Evolutionary conservation across 768 basidiomycete species (phyloP), one percentile per base, ranked within the genome.

Genomic region (Lentinula boryana): DNA sequence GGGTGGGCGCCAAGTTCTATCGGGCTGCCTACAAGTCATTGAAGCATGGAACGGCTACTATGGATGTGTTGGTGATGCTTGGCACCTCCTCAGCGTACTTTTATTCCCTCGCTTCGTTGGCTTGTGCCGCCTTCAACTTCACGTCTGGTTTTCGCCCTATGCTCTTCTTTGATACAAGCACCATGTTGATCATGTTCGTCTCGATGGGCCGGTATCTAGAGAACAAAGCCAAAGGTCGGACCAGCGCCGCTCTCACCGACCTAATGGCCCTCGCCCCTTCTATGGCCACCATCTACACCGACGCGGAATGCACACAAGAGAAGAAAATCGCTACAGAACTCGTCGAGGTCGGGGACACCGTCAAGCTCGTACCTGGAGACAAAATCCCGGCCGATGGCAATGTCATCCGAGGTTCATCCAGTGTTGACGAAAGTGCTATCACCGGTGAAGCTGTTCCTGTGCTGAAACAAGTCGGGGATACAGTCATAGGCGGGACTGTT

Each of bases 121-220:
- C 91, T 62, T 76, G 76, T 54, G 89, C 92, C 5, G 70, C 80
- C 3, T 80, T 88, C 72, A 85, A 86, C 67, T 72, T 78, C 4
- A 83, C 88, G 9, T 80, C 87, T 0, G 80, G 80, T 46, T 92
- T 81, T 69, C 87, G 84, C 18, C 96, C 97, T 1, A 83, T 89
- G 70, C 82, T 94, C 49, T 98, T 98, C 75, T 98, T 98, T 76
- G 97, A 99, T 75, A 98, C 97, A 1, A 97, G 93, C 68, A 97
- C 97, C 18, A 98, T 98, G 97, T 78, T 99, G 63, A 88, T 99
- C 81, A 91, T 89, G 77, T 98, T 99, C 71, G 90, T 98, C 67
- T 95, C 93, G 2, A 83, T 98, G 13, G 97, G 97, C 4, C 87
- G 97, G 27, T 97, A 88, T 75, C 82, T 98, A 53, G 97, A 98